Conservation (phyloP, 225 moss, liverwort and hornwort genomes). For the Marchantia paleacea region DNA sequence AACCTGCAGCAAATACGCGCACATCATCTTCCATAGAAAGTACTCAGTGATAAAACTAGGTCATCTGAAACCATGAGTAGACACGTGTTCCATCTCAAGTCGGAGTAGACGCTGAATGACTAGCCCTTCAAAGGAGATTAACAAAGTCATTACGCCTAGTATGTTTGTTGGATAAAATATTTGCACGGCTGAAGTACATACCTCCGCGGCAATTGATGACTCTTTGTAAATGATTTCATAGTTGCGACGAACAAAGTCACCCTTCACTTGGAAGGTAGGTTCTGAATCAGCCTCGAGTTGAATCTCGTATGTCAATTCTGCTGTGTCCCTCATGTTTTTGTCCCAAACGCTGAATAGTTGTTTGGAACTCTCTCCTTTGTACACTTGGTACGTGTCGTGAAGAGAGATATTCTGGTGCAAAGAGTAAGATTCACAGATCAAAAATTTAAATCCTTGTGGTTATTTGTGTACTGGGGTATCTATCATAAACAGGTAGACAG, state of each 20-base stretch:
- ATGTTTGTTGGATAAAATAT: background rate
- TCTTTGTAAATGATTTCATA: constrained; percentile 25
- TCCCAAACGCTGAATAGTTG: constrained; percentile 12
- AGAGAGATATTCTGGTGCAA: constrained; percentile 11
- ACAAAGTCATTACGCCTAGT: no score
- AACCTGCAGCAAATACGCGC: constrained; percentile 15
- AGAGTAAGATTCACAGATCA: background rate
- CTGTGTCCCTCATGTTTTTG: constrained; percentile 8
- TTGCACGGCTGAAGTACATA: background rate
- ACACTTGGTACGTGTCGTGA: constrained; percentile 23
- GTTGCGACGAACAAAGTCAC: constrained; percentile 33
- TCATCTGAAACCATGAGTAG: background rate
- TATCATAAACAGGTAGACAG: no score
- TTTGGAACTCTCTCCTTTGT: constrained; percentile 5
- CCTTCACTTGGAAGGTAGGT: constrained; percentile 28
- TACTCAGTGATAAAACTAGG: background rate
- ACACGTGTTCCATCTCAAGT: background rate
- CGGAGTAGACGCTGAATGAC: background rate
- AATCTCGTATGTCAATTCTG: constrained; percentile 19
- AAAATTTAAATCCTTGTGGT: background rate
- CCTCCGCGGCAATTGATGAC: constrained; percentile 33
- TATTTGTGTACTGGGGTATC: no score
- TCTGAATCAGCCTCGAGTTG: background rate
- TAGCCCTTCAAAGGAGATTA: no score
- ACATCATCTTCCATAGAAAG: background rate